Conservation (phyloP, 345 rosid species). For the Salix arbutifolia region DNA sequence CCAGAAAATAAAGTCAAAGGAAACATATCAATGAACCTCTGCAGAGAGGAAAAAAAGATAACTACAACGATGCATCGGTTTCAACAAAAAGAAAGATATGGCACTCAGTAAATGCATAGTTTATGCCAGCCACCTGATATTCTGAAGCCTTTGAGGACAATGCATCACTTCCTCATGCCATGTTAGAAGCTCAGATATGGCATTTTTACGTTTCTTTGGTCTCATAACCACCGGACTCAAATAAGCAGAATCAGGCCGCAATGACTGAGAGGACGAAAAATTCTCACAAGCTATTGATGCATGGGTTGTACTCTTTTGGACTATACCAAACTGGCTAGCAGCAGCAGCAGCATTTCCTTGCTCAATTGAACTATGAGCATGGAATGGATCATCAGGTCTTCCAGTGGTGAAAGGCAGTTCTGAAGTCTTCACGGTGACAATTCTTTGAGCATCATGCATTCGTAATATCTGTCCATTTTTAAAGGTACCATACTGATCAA, state of each 20-base stretch:
- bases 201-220: conserved; percentile 64
- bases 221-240: conserved; percentile 26
- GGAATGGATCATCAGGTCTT: conserved; percentile 42
- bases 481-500: conserved; percentile 59
- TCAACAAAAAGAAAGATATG: conserved; percentile 2
- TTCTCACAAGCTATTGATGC: conserved; percentile 34
- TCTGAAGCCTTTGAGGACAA: conserved; percentile 43
- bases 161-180: conserved; percentile 64
- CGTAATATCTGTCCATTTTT: conserved; percentile 63
- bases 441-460: conserved; percentile 36
- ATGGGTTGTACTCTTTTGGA: conserved; percentile 27
- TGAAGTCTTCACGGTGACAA: conserved; percentile 30
- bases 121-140: conserved; percentile 50
- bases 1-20: neutral
- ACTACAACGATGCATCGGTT: neutral
- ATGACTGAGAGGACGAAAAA: conserved; percentile 31
- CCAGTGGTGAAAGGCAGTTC: conserved; percentile 42
- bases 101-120: neutral
- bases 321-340: conserved; percentile 28
- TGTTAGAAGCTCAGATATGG: conserved; percentile 46
- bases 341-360: conserved; percentile 30
- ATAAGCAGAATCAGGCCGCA: conserved; percentile 36
- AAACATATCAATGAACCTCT: neutral
- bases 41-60: neutral
- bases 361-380: conserved; percentile 27